Conservation (phyloP, 2,329 filamentous ascomycete genomes). For the Pezizomycotina sp. region DNA sequence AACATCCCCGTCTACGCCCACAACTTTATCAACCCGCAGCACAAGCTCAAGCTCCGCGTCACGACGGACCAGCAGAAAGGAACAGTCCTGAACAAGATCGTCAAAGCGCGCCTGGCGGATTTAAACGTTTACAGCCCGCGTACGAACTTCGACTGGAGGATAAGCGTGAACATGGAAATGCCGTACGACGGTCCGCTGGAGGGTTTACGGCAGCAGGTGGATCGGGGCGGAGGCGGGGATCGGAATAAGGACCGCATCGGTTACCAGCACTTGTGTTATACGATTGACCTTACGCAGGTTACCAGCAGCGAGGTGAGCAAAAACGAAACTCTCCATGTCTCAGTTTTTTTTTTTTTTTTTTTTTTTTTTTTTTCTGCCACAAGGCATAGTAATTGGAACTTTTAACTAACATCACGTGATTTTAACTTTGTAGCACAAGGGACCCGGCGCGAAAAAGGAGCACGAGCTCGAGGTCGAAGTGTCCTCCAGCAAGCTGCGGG, state of each 20-base stretch:
- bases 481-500: slow-evolving; percentile 43
- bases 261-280: slow-evolving; percentile 74
- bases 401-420: no score
- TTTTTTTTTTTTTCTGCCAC: no score
- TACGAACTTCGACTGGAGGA: slow-evolving; percentile 69
- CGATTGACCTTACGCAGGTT: slow-evolving; percentile 87
- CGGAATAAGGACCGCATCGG: slow-evolving; percentile 80
- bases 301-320: slow-evolving; percentile 26
- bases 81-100: slow-evolving; percentile 60
- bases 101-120: slow-evolving; percentile 79
- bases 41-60: slow-evolving; percentile 49
- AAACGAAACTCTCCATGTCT: no score
- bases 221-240: slow-evolving; percentile 36
- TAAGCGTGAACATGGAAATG: slow-evolving; percentile 92
- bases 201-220: slow-evolving; percentile 31
- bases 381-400: no score
- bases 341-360: no score
- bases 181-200: slow-evolving; percentile 55
- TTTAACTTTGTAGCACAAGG: slow-evolving; percentile 16
- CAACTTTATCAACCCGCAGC: slow-evolving; percentile 11
- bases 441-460: slow-evolving; percentile 38
- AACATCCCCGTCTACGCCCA: slow-evolving; percentile 45
- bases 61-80: slow-evolving; percentile 59
- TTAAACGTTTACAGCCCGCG: slow-evolving; percentile 71
- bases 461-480: slow-evolving; percentile 73